Conservation (phyloP, 768 basidiomycete species). For the Trametes meyenii region DNA sequence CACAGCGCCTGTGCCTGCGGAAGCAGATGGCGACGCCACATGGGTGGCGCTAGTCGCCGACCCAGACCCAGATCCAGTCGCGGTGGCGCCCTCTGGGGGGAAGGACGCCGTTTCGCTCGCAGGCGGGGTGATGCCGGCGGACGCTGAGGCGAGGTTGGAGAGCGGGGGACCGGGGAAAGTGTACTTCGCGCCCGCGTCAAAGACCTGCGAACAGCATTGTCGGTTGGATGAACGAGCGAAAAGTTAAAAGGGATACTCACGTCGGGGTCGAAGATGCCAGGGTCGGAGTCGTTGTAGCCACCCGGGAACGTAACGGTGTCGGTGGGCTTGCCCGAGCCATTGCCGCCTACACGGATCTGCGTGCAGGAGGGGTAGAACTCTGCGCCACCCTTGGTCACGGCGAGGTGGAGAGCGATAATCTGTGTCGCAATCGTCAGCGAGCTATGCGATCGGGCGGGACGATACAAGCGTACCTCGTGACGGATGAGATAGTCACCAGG, state of each 20-base stretch:
- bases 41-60: not conserved
- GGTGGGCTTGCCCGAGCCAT: slow-evolving; percentile 53
- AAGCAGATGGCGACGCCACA: slow-evolving; percentile 12
- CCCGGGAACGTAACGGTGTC: slow-evolving; percentile 64
- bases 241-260: slow-evolving; percentile 33
- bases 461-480: slow-evolving; percentile 49
- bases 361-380: slow-evolving; percentile 83
- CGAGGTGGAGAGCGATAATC: slow-evolving; percentile 78
- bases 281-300: slow-evolving; percentile 70
- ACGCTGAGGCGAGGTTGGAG: slow-evolving; percentile 28
- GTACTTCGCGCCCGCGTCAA: slow-evolving; percentile 30
- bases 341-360: slow-evolving; percentile 56
- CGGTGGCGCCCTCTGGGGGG: slow-evolving; percentile 22
- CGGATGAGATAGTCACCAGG: slow-evolving; percentile 78
- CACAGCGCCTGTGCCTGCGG: slow-evolving; percentile 10
- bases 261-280: slow-evolving; percentile 67
- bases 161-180: slow-evolving; percentile 35
- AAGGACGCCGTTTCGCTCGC: slow-evolving; percentile 19
- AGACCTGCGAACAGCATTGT: slow-evolving; percentile 22
- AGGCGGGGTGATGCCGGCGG: slow-evolving; percentile 16
- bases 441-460: not conserved
- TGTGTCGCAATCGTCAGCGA: slow-evolving; percentile 1
- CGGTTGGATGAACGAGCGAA: not conserved
- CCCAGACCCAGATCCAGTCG: slow-evolving; percentile 9
- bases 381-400: slow-evolving; percentile 56